Evolutionary conservation across 2,329 filamentous ascomycete genomes (phyloP), one percentile per base, ranked within the genome.

Genomic region (Shiraia sp.): DNA sequence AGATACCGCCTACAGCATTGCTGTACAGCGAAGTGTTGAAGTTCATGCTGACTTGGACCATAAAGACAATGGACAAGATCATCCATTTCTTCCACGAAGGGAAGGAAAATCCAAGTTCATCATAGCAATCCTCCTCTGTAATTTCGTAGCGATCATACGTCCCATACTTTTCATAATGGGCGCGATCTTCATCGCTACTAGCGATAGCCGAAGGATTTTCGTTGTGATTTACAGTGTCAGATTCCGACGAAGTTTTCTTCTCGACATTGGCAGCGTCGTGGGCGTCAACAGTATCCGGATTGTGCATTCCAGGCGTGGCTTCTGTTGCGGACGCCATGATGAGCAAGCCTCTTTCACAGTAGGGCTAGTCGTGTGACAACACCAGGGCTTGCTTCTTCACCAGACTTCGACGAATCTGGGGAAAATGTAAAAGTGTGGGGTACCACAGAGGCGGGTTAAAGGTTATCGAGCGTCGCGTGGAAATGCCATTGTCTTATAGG

Each of bases 1-100:
- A 71, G 12, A 81, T 77, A 12, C 76, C 76, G 37, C 48, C 53
- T 15, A 80, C 69, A 0, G 73, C 78, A 42, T 80, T 81, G 33
- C 75, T 74, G 57, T 79, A 81, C 5, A 81, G 66, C 6, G 75
- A 78, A 0, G 79, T 77, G 60, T 81, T 81, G 65, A 81, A 77
- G 60, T 81, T 81, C 77, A 81, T 81, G 10, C 52, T 78, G 7
- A 78, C 72, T 53, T 80, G 78, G 1, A 81, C 75, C 8, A 75
- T 56, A 58, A 80, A 79, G 48, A 81, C 73, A 53, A 79, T 65
- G 17, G 64, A 68, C 17, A 81, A 68, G 38, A 79, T 76, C 35
- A 55, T 68, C 79, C 79, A 82, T 54, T 81, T 81, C 64, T 75
- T 78, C 71, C 68, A 73, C 1, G 55, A 64, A 0, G 78, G 66